Evolutionary conservation across 371 early-diverging fungal genomes (phyloP).

Genomic region (Parasitella parasitica): DNA sequence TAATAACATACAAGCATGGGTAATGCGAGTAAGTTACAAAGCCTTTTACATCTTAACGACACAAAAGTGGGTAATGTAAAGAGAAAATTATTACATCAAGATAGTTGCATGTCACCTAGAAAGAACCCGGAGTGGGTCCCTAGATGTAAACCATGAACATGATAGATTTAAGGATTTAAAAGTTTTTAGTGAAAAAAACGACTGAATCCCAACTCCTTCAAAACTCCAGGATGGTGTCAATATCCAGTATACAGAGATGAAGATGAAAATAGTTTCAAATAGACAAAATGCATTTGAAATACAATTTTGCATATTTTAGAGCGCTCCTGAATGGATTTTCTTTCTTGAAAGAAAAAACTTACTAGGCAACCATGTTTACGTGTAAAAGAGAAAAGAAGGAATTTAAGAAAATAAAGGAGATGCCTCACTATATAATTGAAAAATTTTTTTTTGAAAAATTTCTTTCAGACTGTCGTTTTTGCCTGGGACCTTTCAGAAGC

Average conservation of each 20-base stretch:
- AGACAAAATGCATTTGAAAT: constrained; percentile 3
- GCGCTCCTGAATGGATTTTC: not conserved
- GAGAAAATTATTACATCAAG: not conserved
- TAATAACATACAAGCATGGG: not conserved
- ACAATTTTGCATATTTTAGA: constrained; percentile 6
- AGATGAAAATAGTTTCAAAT: not conserved
- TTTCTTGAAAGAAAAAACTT: constrained; percentile 10
- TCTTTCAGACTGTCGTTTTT: no score
- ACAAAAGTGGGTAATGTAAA: not conserved
- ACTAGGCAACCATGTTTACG: constrained; percentile 20
- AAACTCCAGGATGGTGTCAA: constrained; percentile 14
- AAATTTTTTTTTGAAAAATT: not conserved
- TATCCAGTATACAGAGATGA: constrained; percentile 8
- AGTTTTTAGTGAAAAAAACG: not conserved
- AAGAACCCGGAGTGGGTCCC: constrained; percentile 7
- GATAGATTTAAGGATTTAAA: constrained; percentile 2
- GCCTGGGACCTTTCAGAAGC: not conserved
- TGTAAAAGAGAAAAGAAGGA: not conserved
- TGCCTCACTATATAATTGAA: not conserved
- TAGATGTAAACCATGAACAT: constrained; percentile 9
- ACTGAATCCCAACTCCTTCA: constrained; percentile 12
- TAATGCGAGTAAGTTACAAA: not conserved
- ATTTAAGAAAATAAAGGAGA: not conserved
- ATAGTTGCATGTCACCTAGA: constrained; percentile 10
- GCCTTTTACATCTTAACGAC: not conserved